Conservation (phyloP, 352 stramenopile genomes). For the Phytophthora citricola region DNA sequence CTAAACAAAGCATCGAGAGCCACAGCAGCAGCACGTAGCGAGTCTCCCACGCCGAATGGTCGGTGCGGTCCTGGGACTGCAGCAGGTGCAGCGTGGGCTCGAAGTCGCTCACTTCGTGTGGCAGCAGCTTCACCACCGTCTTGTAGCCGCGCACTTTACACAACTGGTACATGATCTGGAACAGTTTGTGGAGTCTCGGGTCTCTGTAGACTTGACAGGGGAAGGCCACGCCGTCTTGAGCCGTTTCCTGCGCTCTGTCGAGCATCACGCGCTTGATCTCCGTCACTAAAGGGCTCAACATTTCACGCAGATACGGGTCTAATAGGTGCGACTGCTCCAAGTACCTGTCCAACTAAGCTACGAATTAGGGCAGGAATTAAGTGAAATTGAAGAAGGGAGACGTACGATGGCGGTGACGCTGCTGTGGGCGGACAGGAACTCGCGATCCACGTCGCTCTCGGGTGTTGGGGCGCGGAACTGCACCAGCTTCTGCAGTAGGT, state of each 20-base stretch:
- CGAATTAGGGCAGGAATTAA: constrained; percentile 5
- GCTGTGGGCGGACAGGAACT: constrained; percentile 47
- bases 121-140: constrained; percentile 95
- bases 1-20: constrained; percentile 97
- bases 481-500: constrained; percentile 51
- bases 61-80: constrained; percentile 86
- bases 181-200: constrained; percentile 83
- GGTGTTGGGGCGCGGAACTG: constrained; percentile 30
- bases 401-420: constrained; percentile 61
- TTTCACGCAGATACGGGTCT: constrained; percentile 84
- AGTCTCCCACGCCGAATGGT: constrained; percentile 76
- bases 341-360: constrained; percentile 82
- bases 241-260: constrained; percentile 28
- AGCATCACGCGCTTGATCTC: constrained; percentile 70
- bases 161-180: constrained; percentile 95
- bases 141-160: constrained; percentile 98
- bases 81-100: constrained; percentile 93
- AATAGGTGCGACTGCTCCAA: constrained; percentile 91
- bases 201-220: constrained; percentile 81
- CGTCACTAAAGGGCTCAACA: constrained; percentile 72
- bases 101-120: constrained; percentile 96
- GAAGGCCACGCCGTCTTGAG: constrained; percentile 47
- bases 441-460: constrained; percentile 56
- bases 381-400: background rate
- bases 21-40: constrained; percentile 95